Evolutionary conservation across 345 rosid genomes (phyloP), one percentile per base, ranked within the genome.

Genomic region (Syzygium grande): DNA sequence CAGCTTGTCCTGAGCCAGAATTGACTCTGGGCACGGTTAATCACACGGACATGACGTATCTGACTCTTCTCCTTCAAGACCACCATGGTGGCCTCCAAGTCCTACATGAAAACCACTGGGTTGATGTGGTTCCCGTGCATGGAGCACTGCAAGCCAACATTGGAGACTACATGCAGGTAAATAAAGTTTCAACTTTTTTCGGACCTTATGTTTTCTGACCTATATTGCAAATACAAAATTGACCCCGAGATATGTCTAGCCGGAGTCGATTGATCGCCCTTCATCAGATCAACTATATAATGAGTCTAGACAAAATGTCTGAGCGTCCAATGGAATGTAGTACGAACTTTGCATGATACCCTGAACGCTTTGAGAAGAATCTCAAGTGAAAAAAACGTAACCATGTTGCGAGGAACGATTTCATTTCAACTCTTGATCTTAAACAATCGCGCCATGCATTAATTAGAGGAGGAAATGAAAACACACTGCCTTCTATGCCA

Each of bases 101-200:
- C 58, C 90, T 91, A 51, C 88, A 92, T 51, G 92, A 86, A 41
- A 86, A 90, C 68, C 91, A 89, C 52, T 94, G 96, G 95, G 79
- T 90, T 56, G 93, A 92, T 83, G 93, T 94, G 87, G 90, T 89
- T 46, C 92, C 87, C 25, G 88, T 85, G 4, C 88, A 51, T 5
- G 93, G 92, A 17, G 93, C 94, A 68, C 87, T 94, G 9, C 90
- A 91, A 7, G 88, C 91, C 46, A 93, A 94, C 91, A 87, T 93
- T 4, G 95, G 95, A 2, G 95, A 94, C 85, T 91, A 91, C 89
- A 88, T 93, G 88, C 95, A 92, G 94, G 94, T 93, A 87, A 85
- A 49, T 15, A 29, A 17, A 54, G 41, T 15, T 29, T 1, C 46
- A 88, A 92, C 91, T 91, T 14, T 73, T 92, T 88, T 89, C 89